A percentile compares a stretch with the other conserved stretches of the same genome.
Evolutionary conservation across 805 yeast genomes (phyloP).

Genomic region (Lipomyces oligophaga): DNA sequence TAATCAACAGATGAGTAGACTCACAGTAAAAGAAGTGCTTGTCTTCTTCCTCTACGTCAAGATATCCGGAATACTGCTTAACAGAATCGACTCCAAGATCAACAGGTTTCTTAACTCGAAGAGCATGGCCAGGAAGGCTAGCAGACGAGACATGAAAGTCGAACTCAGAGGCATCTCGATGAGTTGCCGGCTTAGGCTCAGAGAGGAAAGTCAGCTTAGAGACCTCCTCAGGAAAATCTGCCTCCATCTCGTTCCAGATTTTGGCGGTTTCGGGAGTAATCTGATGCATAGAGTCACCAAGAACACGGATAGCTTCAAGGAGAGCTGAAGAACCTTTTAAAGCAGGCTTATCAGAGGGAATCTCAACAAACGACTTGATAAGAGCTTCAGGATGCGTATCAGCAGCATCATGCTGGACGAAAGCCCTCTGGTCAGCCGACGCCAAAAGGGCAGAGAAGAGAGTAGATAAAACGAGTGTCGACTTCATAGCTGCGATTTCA

Average conservation of each 20-base stretch:
- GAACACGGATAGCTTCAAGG: constrained; percentile 16
- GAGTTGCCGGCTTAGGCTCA: constrained; percentile 30
- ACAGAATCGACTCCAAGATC: constrained; percentile 75
- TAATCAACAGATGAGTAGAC: neutral
- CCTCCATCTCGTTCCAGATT: constrained; percentile 31
- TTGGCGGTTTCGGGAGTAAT: constrained; percentile 25
- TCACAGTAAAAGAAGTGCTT: constrained; percentile 87
- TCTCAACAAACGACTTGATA: neutral
- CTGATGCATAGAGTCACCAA: constrained; percentile 23
- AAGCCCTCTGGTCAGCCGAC: constrained; percentile 16
- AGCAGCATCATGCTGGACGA: constrained; percentile 8
- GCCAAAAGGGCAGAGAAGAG: constrained; percentile 22
- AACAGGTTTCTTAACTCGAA: constrained; percentile 65
- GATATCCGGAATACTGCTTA: constrained; percentile 70
- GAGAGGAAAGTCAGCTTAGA: constrained; percentile 22
- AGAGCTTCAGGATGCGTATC: neutral
- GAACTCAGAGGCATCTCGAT: constrained; percentile 35
- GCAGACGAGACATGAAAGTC: constrained; percentile 43
- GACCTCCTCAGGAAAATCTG: constrained; percentile 30
- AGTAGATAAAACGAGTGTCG: constrained; percentile 12
- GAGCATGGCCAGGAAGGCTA: constrained; percentile 47
- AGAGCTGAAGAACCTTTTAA: constrained; percentile 24
- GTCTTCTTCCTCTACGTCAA: constrained; percentile 72
- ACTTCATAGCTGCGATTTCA: constrained; percentile 17
- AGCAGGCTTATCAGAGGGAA: neutral